Conservation (phyloP, 2,329 filamentous ascomycete genomes). For the Zalaria obscura region DNA sequence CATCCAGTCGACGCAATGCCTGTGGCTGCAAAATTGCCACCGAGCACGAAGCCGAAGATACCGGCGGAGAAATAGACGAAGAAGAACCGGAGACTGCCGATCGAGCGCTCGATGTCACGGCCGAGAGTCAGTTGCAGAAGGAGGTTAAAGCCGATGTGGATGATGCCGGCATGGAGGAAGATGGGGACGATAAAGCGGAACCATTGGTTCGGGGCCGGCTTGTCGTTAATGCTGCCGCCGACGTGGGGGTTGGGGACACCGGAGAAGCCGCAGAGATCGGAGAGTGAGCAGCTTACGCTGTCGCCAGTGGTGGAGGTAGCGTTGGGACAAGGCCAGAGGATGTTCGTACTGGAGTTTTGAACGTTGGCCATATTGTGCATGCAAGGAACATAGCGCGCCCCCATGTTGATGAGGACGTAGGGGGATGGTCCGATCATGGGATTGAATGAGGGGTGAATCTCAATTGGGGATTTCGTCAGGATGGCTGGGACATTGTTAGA, state of each 20-base stretch:
- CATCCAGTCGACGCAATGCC: constrained; percentile 72
- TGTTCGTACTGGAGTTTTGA: constrained; percentile 30
- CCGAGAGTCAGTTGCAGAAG: constrained; percentile 80
- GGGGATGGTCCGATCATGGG: constrained; percentile 92
- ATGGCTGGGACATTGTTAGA: constrained; percentile 35
- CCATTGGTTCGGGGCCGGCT: constrained; percentile 76
- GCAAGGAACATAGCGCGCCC: constrained; percentile 79
- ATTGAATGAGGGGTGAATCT: constrained; percentile 77
- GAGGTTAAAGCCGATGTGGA: constrained; percentile 94
- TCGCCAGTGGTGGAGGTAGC: constrained; percentile 46
- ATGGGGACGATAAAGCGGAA: constrained; percentile 92
- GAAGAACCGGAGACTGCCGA: constrained; percentile 76
- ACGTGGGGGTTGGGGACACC: constrained; percentile 54
- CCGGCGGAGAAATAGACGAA: constrained; percentile 82
- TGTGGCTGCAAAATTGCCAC: constrained; percentile 79
- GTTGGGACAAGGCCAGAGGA: constrained; percentile 70
- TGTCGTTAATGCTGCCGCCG: constrained; percentile 36
- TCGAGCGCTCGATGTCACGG: constrained; percentile 81
- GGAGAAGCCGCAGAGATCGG: constrained; percentile 69
- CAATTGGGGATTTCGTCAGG: constrained; percentile 64
- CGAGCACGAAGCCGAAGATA: constrained; percentile 91
- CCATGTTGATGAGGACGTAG: constrained; percentile 92
- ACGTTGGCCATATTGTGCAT: constrained; percentile 72
- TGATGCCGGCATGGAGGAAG: constrained; percentile 83
- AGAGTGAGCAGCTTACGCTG: constrained; percentile 53